Conservation (phyloP, 495 filamentous ascomycete genomes). For the Patellaria atrata region DNA sequence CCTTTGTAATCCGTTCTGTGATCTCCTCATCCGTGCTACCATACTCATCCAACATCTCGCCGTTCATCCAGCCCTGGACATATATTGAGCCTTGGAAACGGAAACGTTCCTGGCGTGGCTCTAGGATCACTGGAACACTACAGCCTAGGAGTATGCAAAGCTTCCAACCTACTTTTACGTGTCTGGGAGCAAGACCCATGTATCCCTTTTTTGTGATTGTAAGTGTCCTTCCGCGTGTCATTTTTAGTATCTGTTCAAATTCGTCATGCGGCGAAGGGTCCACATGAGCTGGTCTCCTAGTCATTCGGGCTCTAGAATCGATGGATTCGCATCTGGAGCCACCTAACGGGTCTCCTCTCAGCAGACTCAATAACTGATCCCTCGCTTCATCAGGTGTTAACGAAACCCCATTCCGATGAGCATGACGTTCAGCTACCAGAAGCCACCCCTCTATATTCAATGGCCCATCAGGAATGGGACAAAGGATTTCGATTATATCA, state of each 20-base stretch:
- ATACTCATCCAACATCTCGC: not conserved
- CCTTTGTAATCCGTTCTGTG: not conserved
- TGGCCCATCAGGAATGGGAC: too few species aligned
- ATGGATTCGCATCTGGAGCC: not conserved
- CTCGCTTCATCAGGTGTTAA: not conserved
- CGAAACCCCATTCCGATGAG: not conserved
- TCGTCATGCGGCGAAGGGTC: too few species aligned
- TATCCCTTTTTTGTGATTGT: not conserved
- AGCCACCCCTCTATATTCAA: too few species aligned
- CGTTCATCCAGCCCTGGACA: not conserved
- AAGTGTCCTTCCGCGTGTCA: too few species aligned
- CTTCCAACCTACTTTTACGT: not conserved
- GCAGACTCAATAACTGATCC: not conserved
- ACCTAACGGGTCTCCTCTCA: not conserved
- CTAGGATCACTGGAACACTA: not conserved
- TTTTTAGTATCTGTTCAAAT: too few species aligned
- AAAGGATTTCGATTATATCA: constrained; percentile 1
- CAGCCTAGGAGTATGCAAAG: not conserved
- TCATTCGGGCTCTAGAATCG: not conserved
- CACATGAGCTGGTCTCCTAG: not conserved
- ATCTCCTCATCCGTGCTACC: not conserved
- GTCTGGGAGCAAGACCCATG: not conserved
- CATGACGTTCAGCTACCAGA: too few species aligned
- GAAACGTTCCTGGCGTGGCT: not conserved
- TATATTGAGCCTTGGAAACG: not conserved